Base-by-base conservation (phyloP, 108 stramenopile species). In the Cyclostephanos tholiformis region DNA sequence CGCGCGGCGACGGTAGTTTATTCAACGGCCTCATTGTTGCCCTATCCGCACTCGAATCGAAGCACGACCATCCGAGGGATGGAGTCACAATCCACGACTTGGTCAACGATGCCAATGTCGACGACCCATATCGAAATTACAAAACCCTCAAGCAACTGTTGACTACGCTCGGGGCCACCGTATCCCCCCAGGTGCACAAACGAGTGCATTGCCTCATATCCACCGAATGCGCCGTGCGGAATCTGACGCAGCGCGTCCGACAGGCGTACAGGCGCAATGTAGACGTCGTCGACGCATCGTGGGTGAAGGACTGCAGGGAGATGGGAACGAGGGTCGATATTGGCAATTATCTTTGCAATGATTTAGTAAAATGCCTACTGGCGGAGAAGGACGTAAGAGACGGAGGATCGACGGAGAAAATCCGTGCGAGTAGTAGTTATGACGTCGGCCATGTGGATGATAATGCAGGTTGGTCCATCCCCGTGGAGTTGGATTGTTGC, bases 231-330 rank as follows among this genome's bases (percentile, higher is more conserved):
- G 87, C 89, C 2, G 75, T 91, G 11, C 16, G 41, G 9, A 65
- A 74, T 64, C 20, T 72, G 27, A 94, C 92, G 7, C 92, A 94
- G 68, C 82, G 92, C n/a, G 83, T 94, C 9, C 85, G 90, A 46
- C 90, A 91, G 72, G 92, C 92, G 6, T n/a, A 76, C 50, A 87
- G 87, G 57, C 72, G 76, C n/a, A 74, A 81, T 20, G 88, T 91
- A 20, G 87, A 87, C 9, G 71, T 94, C 35, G 73, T 91, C 1
- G 62, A 82, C 58, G 71, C 87, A 13, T 71, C 57, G 6, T 94
- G 92, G 92, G 26, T 91, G 16, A 50, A 68, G 51, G 56, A 82
- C 9, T 89, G 88, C 57, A 36, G 57, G 12, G 22, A 58, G 14
- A 16, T 39, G 26, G 41, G 61, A 14, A 52, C 17, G 39, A 38